Percentiles rank a stretch among this genome's conserved stretches.
These are phyloP conservation scores for Lumnitzera littorea DNA, from an alignment of 345 rosid genomes.

Conservation along the genomic window DNA sequence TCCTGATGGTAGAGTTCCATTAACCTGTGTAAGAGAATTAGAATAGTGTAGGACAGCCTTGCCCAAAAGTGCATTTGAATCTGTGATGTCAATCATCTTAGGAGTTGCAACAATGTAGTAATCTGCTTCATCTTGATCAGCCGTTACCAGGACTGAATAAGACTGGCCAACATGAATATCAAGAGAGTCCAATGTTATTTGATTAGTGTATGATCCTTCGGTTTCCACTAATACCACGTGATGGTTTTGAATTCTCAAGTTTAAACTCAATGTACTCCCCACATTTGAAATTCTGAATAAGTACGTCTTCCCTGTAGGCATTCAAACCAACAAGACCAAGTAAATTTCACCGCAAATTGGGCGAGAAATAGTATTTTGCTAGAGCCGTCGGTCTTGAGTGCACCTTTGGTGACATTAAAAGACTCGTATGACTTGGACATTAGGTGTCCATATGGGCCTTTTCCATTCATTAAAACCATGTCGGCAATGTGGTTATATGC, in stretches of 20 bases:
- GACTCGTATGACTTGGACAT: slow-evolving; percentile 22
- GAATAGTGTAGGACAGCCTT: slow-evolving; percentile 33
- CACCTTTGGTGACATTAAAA: slow-evolving; percentile 44
- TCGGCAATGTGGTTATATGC: slow-evolving; percentile 16
- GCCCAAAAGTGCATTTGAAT: slow-evolving; percentile 15
- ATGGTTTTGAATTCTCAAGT: slow-evolving; percentile 40
- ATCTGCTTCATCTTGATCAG: slow-evolving; percentile 28
- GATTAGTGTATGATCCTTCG: slow-evolving; percentile 41
- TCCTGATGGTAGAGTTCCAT: slow-evolving; percentile 26
- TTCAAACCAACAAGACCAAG: background rate
- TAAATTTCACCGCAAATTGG: too few relatives aligned
- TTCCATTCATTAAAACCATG: slow-evolving; percentile 42
- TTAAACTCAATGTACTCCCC: slow-evolving; percentile 22
- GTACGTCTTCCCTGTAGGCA: slow-evolving; percentile 30
- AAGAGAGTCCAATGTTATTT: slow-evolving; percentile 23
- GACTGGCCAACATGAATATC: slow-evolving; percentile 46
- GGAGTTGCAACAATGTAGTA: slow-evolving; percentile 38
- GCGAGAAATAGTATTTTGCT: background rate
- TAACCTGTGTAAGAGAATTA: slow-evolving; percentile 13
- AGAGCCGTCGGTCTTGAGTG: background rate
- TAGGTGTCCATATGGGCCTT: slow-evolving; percentile 27
- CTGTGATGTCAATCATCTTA: slow-evolving; percentile 12
- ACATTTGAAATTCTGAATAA: slow-evolving; percentile 41
- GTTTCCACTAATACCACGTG: slow-evolving; percentile 38
- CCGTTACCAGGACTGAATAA: slow-evolving; percentile 36